Evolutionary conservation across 2,329 filamentous ascomycete species (phyloP), one percentile per base, ranked within the genome.

Genomic region (Calonectria leucothoes): DNA sequence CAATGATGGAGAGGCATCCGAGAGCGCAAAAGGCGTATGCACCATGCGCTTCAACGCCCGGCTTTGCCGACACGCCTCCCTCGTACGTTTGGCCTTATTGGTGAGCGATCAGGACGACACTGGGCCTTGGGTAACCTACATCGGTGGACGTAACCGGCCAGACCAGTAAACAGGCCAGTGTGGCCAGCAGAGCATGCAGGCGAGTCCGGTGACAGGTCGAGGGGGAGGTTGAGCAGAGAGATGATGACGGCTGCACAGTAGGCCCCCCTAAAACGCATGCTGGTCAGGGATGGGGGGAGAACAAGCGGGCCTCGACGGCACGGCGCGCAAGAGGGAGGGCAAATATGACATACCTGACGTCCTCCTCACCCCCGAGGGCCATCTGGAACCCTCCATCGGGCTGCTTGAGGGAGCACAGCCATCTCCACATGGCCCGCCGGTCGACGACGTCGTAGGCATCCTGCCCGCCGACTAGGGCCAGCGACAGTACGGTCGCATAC

Each of bases 21-120:
- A 99, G 87, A 70, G 94, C 96, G 85, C 96, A 98, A 85, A 98
- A 98, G 31, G 96, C 95, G 86, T 98, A 99, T 76, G 95, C 97
- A 74, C 97, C 97, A 85, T 99, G 97, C 69, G 96, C 97, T 88
- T 99, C 97, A 76, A 94, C 93, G 73, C 93, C 93, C 66, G 96
- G 97, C 76, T 93, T 93, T 70, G 92, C 94, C 76, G 94, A 96
- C 78, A 99, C 95, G 63, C 97, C 97, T 76, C 97, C 97, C 87
- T 99, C 97, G 84, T 94, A 98, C 14, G 95, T 97, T 89, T 98
- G 96, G 83, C 94, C 94, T 95, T 69, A 74, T 70, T 73, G 74
- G 66, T 77, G 75, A 75, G 74, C 72, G 74, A 75, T 73, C 72
- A 75, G 72, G 75, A 74, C 66, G 45, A 61, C 72, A 66, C 71